Evolutionary conservation across 2,329 filamentous ascomycete species (phyloP).

Genomic region (Paradendryphiella salina): DNA sequence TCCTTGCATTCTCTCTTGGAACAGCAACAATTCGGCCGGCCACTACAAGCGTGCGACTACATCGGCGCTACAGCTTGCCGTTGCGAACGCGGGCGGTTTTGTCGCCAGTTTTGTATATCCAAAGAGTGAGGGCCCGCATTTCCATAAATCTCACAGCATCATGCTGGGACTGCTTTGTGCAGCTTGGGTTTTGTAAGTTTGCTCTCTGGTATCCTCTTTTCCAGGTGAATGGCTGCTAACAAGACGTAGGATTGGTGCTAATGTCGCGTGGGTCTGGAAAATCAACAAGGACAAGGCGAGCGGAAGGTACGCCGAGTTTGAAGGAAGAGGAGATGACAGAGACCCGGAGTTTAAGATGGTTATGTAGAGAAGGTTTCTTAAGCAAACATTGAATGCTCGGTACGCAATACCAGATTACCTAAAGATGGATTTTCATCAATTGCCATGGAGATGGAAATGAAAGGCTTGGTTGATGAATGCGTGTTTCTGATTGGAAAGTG

Average conservation of each 20-base stretch:
- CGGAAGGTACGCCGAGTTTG: conserved; percentile 63
- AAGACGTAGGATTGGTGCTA: conserved; percentile 57
- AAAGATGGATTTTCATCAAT: too few relatives aligned
- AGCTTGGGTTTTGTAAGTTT: conserved; percentile 66
- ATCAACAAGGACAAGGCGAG: conserved; percentile 64
- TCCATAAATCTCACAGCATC: conserved; percentile 64
- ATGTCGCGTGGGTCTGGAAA: conserved; percentile 65
- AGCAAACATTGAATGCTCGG: too few relatives aligned
- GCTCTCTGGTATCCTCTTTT: conserved; percentile 18
- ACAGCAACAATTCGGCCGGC: conserved; percentile 68
- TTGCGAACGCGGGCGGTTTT: conserved; percentile 69
- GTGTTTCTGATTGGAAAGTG: too few relatives aligned
- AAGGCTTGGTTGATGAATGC: too few relatives aligned
- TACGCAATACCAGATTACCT: too few relatives aligned
- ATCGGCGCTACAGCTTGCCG: conserved; percentile 65
- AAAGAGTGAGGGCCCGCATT: conserved; percentile 57
- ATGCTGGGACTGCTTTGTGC: conserved; percentile 63
- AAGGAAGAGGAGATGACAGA: conserved; percentile 63
- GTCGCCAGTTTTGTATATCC: conserved; percentile 68
- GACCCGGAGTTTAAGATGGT: conserved; percentile 66
- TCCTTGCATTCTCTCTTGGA: conserved; percentile 66
- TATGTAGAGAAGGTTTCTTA: conserved; percentile 45
- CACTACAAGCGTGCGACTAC: conserved; percentile 73
- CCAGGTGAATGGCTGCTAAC: neutral
- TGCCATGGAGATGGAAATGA: neutral